Evolutionary conservation across 306 rosid species (phyloP).

Genomic region (Vigna hirtella): DNA sequence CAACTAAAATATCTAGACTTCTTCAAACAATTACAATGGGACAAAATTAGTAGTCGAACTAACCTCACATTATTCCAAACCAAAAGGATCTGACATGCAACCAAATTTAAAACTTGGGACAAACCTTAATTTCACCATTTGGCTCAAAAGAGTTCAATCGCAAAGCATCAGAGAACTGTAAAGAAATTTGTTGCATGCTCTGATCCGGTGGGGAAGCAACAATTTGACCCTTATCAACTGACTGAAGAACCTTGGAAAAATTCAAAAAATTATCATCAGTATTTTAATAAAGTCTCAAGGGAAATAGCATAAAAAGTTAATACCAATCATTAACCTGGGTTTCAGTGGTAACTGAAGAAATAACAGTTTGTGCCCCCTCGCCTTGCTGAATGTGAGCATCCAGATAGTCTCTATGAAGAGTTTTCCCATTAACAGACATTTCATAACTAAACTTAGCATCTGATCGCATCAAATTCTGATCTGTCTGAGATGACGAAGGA

Average conservation of each 20-base stretch:
- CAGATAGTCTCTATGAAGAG: constrained; percentile 66
- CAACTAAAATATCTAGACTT: constrained; percentile 21
- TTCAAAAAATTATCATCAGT: constrained; percentile 10
- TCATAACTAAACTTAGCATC: constrained; percentile 69
- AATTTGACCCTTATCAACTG: constrained; percentile 63
- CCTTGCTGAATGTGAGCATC: constrained; percentile 64
- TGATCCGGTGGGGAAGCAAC: constrained; percentile 65
- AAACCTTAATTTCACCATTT: constrained; percentile 66
- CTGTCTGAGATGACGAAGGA: constrained; percentile 67
- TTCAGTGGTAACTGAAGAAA: constrained; percentile 65
- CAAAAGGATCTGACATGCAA: neutral
- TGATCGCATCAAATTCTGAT: constrained; percentile 65
- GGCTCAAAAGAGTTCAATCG: constrained; percentile 67
- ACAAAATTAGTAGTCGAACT: neutral
- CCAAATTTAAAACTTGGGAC: neutral
- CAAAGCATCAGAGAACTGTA: constrained; percentile 77
- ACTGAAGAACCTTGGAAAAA: constrained; percentile 58
- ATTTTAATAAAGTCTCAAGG: constrained; percentile 20
- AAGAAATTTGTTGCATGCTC: constrained; percentile 75
- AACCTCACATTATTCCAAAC: neutral
- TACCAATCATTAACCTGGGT: constrained; percentile 62
- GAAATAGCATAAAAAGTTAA: neutral
- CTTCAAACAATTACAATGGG: constrained; percentile 3
- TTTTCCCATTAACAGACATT: constrained; percentile 76
- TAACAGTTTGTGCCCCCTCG: constrained; percentile 60